phyloP scores from a whole-genome alignment of 345 rosid species.

The Streptanthus diversifolius region DNA sequence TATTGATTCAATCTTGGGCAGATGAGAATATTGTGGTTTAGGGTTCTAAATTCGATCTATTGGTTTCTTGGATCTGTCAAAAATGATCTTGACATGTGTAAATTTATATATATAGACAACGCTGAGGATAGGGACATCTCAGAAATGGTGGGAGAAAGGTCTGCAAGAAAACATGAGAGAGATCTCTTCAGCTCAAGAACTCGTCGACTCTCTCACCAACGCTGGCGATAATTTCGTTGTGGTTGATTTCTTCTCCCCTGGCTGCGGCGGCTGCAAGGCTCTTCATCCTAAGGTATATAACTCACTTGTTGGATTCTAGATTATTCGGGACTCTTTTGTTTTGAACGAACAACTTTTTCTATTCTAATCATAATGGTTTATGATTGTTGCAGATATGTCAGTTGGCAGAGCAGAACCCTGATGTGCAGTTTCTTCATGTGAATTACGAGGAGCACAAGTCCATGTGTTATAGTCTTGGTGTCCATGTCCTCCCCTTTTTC shows the following conservation, averaged over 20 bases:
- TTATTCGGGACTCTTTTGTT: not conserved
- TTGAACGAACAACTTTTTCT: not conserved
- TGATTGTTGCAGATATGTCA: conserved; percentile 62
- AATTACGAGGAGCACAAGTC: conserved; percentile 93
- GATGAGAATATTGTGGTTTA: not conserved
- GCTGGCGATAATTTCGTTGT: conserved; percentile 85
- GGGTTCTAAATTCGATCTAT: not conserved
- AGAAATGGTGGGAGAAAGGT: conserved; percentile 93
- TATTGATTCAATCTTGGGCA: not conserved
- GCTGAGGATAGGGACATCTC: conserved; percentile 52
- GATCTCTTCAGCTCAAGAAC: conserved; percentile 78
- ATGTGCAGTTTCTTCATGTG: conserved; percentile 80
- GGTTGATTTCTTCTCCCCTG: conserved; percentile 93
- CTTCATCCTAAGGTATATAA: conserved; percentile 84
- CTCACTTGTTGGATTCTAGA: not conserved
- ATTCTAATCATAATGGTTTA: not conserved
- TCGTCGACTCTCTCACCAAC: conserved; percentile 59
- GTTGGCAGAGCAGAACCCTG: conserved; percentile 69
- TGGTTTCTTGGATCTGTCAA: too few species aligned
- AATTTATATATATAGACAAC: conserved; percentile 31
- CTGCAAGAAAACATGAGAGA: conserved; percentile 79
- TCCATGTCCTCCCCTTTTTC: conserved; percentile 89
- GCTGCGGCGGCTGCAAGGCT: conserved; percentile 95
- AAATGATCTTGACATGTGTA: not conserved
- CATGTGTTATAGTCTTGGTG: conserved; percentile 91